Evolutionary conservation across 352 stramenopile genomes (phyloP).

Genomic region (Nothophytophthora sp.): DNA sequence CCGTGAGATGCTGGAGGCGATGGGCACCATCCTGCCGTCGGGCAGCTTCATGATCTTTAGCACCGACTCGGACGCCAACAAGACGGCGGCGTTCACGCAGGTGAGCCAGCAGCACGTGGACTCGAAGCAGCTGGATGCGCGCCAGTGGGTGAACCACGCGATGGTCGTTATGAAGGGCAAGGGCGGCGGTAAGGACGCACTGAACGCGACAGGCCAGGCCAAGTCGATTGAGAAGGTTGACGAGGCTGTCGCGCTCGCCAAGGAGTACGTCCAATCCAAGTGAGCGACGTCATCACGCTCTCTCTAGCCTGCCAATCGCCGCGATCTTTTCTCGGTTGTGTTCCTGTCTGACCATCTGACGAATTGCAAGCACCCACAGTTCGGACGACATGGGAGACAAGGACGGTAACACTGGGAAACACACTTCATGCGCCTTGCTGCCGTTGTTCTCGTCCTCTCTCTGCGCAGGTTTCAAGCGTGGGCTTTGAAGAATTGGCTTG

Average conservation of each 20-base stretch:
- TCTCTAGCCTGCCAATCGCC: too few relatives aligned
- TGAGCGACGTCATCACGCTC: conserved; percentile 25
- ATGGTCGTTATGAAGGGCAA: conserved; percentile 94
- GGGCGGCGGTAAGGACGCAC: conserved; percentile 92
- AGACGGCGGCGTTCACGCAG: conserved; percentile 93
- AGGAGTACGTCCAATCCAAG: conserved; percentile 54
- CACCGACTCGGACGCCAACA: conserved; percentile 90
- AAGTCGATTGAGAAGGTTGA: conserved; percentile 77
- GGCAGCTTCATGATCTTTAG: conserved; percentile 95
- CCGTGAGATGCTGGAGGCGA: conserved; percentile 94
- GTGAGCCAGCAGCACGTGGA: conserved; percentile 84
- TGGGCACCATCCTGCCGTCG: conserved; percentile 70
- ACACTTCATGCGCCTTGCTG: too few relatives aligned
- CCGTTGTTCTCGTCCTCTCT: too few relatives aligned
- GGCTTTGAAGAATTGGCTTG: too few relatives aligned
- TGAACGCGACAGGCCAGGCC: conserved; percentile 77
- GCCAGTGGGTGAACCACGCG: conserved; percentile 93
- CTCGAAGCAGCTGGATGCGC: conserved; percentile 81
- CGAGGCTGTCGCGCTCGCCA: conserved; percentile 66
- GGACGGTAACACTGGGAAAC: too few relatives aligned
- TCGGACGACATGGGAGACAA: too few relatives aligned
- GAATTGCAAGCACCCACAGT: too few relatives aligned
- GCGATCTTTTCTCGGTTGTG: too few relatives aligned
- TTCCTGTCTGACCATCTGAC: too few relatives aligned
- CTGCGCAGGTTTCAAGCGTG: too few relatives aligned